Evolutionary conservation across 805 yeast genomes (phyloP), one percentile per base, ranked within the genome.

Genomic region (Ogataea corticis): DNA sequence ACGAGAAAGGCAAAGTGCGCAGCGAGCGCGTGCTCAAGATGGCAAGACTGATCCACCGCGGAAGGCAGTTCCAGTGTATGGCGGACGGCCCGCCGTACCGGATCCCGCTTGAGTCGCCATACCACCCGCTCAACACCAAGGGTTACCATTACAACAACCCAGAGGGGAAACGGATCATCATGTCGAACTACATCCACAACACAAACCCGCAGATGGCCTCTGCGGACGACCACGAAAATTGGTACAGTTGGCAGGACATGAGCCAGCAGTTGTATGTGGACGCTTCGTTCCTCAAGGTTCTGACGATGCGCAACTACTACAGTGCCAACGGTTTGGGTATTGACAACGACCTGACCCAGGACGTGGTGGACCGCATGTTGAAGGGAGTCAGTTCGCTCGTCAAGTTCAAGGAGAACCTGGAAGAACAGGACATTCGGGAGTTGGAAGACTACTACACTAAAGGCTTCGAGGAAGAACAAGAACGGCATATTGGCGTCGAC

Each of bases 191-290:
- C 33, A 58, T 59, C 19, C 62, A 60, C 29, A 54, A 52, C 33
- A 59, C 61, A 1, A 55, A 57, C 30, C 55, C 58, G 10, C 51
- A 49, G 33, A 55, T 62, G 2, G 42, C 58, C 4, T 49, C 47
- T 4, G 15, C 44, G 2, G 50, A 57, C 39, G 63, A 63, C 36
- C 45, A 45, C 13, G 61, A 58, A 4, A 55, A 63, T 28, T 66
- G 67, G 63, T 65, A 60, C 44, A 62, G 68, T 30, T 67, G 70
- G 70, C 51, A 57, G 39, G 71, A 67, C 50, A 44, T 68, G 33
- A 61, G 68, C 12, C 71, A 68, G 29, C 71, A 67, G 36, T 21
- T 65, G 34, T 75, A 73, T 51, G 63, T 66, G 51, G 59, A 67
- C 67, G 59, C 73, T 59, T 37, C 63, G 56, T 36, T 63, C 62